These are phyloP conservation scores for Rubia peregrina DNA, from an alignment of 305 asterid genomes.

Conservation along the genomic window DNA sequence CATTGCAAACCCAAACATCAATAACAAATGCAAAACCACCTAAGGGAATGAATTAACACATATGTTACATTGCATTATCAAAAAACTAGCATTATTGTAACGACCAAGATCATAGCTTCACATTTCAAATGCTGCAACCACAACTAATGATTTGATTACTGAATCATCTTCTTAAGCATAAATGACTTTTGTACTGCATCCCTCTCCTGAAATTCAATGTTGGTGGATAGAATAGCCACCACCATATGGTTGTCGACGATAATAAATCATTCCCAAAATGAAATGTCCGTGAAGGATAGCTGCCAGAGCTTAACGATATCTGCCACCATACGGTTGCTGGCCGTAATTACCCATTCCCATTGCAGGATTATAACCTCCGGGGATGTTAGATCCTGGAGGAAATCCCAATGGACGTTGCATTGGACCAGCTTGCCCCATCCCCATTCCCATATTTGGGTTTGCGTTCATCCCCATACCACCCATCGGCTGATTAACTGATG, in stretches of 20 bases:
- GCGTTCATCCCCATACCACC: conserved; percentile 27
- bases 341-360: conserved; percentile 60
- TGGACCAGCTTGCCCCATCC: conserved; percentile 45
- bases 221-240: background rate
- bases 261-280: background rate
- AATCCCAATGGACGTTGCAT: conserved; percentile 62
- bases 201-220: background rate
- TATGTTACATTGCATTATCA: conserved; percentile 22
- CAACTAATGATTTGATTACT: conserved; percentile 22
- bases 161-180: conserved; percentile 27
- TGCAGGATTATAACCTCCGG: conserved; percentile 60
- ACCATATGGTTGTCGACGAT: background rate
- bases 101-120: background rate
- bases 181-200: conserved; percentile 13
- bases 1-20: conserved; percentile 1
- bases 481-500: conserved; percentile 15
- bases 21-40: conserved; percentile 3
- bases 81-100: conserved; percentile 21
- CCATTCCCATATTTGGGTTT: conserved; percentile 36
- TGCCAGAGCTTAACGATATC: conserved; percentile 45
- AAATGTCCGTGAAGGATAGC: background rate
- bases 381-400: conserved; percentile 49
- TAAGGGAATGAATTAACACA: conserved; percentile 15
- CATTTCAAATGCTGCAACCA: conserved; percentile 23
- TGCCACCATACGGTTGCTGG: conserved; percentile 73